A percentile compares a stretch with the other conserved stretches of the same genome.
Evolutionary conservation across 768 basidiomycete species (phyloP).

Genomic region (Mycena capillaripes): DNA sequence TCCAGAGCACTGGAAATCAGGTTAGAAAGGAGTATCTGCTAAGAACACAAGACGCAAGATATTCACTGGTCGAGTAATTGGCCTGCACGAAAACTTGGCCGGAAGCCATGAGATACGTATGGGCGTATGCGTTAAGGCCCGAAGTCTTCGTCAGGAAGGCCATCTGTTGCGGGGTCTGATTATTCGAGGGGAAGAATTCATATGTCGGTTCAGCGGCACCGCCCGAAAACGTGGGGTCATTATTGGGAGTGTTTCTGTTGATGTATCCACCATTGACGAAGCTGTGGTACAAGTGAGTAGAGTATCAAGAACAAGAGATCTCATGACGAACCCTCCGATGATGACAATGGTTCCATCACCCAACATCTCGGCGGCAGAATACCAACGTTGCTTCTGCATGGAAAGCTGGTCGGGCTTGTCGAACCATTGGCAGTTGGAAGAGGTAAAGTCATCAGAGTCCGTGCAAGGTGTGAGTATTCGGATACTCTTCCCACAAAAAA

Average conservation of each 20-base stretch:
- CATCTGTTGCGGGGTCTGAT: conserved; percentile 62
- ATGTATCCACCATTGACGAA: conserved; percentile 82
- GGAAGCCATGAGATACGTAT: conserved; percentile 80
- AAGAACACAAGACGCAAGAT: not conserved
- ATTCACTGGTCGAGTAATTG: conserved; percentile 80
- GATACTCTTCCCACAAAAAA: no score
- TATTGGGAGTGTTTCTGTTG: conserved; percentile 80
- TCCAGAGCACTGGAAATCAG: conserved; percentile 57
- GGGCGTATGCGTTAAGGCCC: conserved; percentile 84
- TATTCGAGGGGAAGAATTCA: conserved; percentile 84
- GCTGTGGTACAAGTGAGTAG: no score
- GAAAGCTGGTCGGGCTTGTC: conserved; percentile 60
- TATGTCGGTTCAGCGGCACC: conserved; percentile 85
- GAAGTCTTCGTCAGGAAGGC: conserved; percentile 79
- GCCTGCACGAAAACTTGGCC: conserved; percentile 88
- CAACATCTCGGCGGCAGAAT: conserved; percentile 79
- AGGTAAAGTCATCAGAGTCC: conserved; percentile 54
- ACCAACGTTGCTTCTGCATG: conserved; percentile 83
- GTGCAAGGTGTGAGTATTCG: conserved; percentile 87
- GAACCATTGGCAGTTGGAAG: conserved; percentile 72
- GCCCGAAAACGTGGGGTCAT: conserved; percentile 74
- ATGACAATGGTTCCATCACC: conserved; percentile 83
- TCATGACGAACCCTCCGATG: no score
- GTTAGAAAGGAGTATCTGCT: conserved; percentile 25
- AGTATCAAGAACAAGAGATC: no score